phyloP scores from a whole-genome alignment of 1,139 yeast genomes.

The Trichomonascaceae sp. region DNA sequence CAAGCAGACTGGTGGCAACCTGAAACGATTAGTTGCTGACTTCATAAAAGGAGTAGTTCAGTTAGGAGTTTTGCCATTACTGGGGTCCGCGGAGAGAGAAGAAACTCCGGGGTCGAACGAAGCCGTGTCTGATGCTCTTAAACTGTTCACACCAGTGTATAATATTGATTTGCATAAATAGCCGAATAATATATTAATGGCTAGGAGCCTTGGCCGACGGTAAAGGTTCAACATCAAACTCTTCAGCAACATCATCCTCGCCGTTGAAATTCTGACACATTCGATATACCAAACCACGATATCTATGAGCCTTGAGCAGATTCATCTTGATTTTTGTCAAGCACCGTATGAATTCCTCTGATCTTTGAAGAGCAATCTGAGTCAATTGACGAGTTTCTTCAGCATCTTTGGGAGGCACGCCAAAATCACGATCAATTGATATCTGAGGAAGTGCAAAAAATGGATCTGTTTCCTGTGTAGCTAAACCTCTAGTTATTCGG shows the following conservation, averaged over 20 bases:
- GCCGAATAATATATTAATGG: neutral
- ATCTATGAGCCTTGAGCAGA: conserved; percentile 68
- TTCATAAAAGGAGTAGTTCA: conserved; percentile 22
- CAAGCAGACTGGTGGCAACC: conserved; percentile 81
- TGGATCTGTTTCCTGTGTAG: conserved; percentile 43
- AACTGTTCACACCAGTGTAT: conserved; percentile 1
- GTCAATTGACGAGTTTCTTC: conserved; percentile 61
- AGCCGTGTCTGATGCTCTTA: neutral
- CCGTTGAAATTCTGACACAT: conserved; percentile 90
- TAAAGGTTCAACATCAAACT: conserved; percentile 14
- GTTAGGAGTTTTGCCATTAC: conserved; percentile 3
- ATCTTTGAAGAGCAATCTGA: conserved; percentile 74
- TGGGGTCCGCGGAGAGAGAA: neutral
- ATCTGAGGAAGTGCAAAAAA: conserved; percentile 59
- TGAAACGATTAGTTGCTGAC: conserved; percentile 52
- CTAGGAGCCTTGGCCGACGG: neutral
- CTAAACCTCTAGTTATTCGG: conserved; percentile 34
- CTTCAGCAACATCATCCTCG: conserved; percentile 44
- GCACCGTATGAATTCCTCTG: conserved; percentile 82
- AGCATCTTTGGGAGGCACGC: conserved; percentile 46
- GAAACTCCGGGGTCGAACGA: neutral
- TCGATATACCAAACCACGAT: conserved; percentile 58
- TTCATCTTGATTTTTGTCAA: conserved; percentile 66
- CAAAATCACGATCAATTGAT: conserved; percentile 40
- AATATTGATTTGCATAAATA: conserved; percentile 6